A percentile compares a stretch with the other conserved stretches of the same genome.
phyloP scores from a whole-genome alignment of 768 basidiomycete species.

The Lyophyllum decastes region DNA sequence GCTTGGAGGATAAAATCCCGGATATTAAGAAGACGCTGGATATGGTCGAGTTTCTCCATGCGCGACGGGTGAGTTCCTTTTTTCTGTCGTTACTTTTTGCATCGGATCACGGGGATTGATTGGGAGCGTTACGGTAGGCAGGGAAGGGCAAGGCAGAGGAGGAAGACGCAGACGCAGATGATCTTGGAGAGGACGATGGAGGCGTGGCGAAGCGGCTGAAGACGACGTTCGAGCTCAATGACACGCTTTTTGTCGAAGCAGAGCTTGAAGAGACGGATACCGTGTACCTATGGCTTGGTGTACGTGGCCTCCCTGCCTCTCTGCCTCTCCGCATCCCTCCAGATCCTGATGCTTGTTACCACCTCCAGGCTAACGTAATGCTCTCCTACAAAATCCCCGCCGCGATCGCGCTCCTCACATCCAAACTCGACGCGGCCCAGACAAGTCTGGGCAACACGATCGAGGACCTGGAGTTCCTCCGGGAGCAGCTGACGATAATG shows the following conservation, averaged over 20 bases:
- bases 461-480: slow-evolving; percentile 89
- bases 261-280: slow-evolving; percentile 84
- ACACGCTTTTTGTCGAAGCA: slow-evolving; percentile 93
- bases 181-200: slow-evolving; percentile 42
- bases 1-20: slow-evolving; percentile 92
- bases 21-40: slow-evolving; percentile 91
- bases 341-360: background rate
- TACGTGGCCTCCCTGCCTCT: too few relatives aligned
- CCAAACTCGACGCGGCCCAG: slow-evolving; percentile 77
- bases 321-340: background rate
- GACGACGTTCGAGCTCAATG: slow-evolving; percentile 94
- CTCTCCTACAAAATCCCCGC: slow-evolving; percentile 85
- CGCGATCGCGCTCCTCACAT: slow-evolving; percentile 71
- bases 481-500: slow-evolving; percentile 96
- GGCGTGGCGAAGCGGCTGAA: slow-evolving; percentile 55
- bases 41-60: slow-evolving; percentile 84
- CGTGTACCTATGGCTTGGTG: slow-evolving; percentile 95
- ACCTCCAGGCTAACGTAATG: slow-evolving; percentile 91
- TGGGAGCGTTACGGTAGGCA: slow-evolving; percentile 48
- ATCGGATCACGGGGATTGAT: background rate
- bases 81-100: background rate
- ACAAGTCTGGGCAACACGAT: slow-evolving; percentile 63
- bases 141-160: slow-evolving; percentile 53
- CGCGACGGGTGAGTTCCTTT: slow-evolving; percentile 56
- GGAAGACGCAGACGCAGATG: slow-evolving; percentile 55